phyloP scores from a whole-genome alignment of 495 filamentous ascomycete genomes.

The Aspergillus affinis region DNA sequence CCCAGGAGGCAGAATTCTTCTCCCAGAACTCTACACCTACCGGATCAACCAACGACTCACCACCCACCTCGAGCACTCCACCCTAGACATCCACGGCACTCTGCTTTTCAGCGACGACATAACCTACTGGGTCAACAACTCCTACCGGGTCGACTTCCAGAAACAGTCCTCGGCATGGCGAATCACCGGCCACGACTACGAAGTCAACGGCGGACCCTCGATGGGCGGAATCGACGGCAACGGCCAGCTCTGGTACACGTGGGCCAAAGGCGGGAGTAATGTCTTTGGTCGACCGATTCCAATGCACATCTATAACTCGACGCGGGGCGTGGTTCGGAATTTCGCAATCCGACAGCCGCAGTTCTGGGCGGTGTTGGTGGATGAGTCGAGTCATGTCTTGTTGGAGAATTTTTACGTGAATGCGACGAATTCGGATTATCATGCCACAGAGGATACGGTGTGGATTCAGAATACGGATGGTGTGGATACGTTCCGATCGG shows the following conservation, averaged over 20 bases:
- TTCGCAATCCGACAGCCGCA: constrained; percentile 39
- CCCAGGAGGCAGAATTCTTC: constrained; percentile 35
- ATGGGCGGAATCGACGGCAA: constrained; percentile 50
- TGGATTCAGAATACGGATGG: constrained; percentile 44
- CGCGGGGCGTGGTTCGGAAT: not conserved
- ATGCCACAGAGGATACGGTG: constrained; percentile 1
- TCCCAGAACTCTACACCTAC: constrained; percentile 36
- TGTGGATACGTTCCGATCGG: constrained; percentile 36
- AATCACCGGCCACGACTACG: constrained; percentile 44
- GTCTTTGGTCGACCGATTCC: constrained; percentile 44
- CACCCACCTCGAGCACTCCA: constrained; percentile 40
- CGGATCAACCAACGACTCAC: constrained; percentile 43
- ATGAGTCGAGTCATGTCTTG: constrained; percentile 34
- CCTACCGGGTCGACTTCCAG: constrained; percentile 44
- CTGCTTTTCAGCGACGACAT: constrained; percentile 42
- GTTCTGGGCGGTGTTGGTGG: constrained; percentile 46
- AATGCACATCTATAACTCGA: constrained; percentile 8
- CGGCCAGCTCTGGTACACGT: constrained; percentile 47
- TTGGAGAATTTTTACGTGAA: constrained; percentile 47
- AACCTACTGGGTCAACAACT: constrained; percentile 45
- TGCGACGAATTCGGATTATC: constrained; percentile 27
- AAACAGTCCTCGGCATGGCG: constrained; percentile 48
- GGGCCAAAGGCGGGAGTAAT: constrained; percentile 31
- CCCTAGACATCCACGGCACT: constrained; percentile 38
- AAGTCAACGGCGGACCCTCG: constrained; percentile 30